Conservation (phyloP, 2,329 filamentous ascomycete species). For the Ophiocordyceps australis region DNA sequence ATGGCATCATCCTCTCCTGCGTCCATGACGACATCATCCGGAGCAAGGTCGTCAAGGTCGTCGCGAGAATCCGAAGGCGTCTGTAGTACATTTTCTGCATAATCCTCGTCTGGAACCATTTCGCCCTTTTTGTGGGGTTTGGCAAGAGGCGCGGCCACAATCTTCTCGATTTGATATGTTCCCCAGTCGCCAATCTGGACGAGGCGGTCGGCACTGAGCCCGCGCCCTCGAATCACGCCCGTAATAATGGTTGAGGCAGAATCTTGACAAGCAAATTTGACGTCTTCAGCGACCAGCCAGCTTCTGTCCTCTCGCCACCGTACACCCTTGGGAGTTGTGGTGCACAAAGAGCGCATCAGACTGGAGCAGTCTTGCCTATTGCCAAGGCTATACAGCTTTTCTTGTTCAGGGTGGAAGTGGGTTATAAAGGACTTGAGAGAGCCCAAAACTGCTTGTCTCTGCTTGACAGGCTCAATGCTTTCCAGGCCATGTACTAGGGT, state of each 20-base stretch:
- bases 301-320: slow-evolving; percentile 88
- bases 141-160: slow-evolving; percentile 55
- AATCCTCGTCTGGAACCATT: slow-evolving; percentile 48
- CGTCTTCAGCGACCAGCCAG: slow-evolving; percentile 82
- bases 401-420: slow-evolving; percentile 83
- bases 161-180: slow-evolving; percentile 80
- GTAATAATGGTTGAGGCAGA: slow-evolving; percentile 56
- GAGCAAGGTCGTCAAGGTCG: slow-evolving; percentile 65
- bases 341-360: slow-evolving; percentile 79
- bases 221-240: slow-evolving; percentile 70
- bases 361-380: slow-evolving; percentile 83
- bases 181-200: slow-evolving; percentile 91
- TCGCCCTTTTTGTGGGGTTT: slow-evolving; percentile 39
- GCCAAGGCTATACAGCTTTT: slow-evolving; percentile 80
- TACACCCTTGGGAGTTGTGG: slow-evolving; percentile 82
- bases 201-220: slow-evolving; percentile 75
- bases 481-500: slow-evolving; percentile 69
- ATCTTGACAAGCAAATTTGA: slow-evolving; percentile 48
- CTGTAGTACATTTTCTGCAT: slow-evolving; percentile 42
- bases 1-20: slow-evolving; percentile 28
- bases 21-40: slow-evolving; percentile 66
- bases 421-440: slow-evolving; percentile 86
- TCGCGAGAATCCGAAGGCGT: slow-evolving; percentile 64
- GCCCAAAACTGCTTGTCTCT: slow-evolving; percentile 53
- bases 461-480: slow-evolving; percentile 62